Conservation (phyloP, 345 rosid genomes). For the Eutrema heterophyllum region DNA sequence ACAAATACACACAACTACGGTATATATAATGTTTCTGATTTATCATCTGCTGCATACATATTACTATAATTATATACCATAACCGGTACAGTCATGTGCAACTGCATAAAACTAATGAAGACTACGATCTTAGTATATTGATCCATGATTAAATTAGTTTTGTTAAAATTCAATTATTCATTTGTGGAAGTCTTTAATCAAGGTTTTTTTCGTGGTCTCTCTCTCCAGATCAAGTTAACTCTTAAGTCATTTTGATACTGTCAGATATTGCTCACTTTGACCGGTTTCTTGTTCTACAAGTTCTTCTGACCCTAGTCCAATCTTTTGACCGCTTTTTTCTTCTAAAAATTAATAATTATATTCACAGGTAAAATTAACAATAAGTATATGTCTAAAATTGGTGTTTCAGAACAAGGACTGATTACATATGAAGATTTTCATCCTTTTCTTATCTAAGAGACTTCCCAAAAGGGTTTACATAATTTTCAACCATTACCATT, state of each 20-base stretch:
- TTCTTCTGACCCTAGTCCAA: background rate
- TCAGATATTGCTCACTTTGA: constrained; percentile 2
- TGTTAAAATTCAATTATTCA: too few relatives aligned
- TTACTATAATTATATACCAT: too few relatives aligned
- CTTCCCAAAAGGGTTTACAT: background rate
- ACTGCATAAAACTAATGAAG: background rate
- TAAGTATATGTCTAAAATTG: too few relatives aligned
- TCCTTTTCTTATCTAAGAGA: background rate
- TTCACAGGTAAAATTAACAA: background rate
- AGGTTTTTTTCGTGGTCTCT: too few relatives aligned
- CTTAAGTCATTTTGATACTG: background rate
- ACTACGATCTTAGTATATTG: background rate
- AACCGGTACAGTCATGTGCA: too few relatives aligned
- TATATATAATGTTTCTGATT: too few relatives aligned
- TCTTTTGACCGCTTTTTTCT: background rate
- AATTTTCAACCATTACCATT: background rate
- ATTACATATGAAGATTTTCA: background rate
- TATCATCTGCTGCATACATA: too few relatives aligned
- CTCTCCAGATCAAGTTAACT: background rate
- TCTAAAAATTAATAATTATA: background rate
- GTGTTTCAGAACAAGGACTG: too few relatives aligned
- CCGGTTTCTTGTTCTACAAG: constrained; percentile 7
- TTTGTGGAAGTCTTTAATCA: too few relatives aligned
- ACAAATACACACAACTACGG: too few relatives aligned
- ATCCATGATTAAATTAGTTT: background rate